phyloP scores from a whole-genome alignment of 768 basidiomycete genomes.

The Lactarius psammicola region DNA sequence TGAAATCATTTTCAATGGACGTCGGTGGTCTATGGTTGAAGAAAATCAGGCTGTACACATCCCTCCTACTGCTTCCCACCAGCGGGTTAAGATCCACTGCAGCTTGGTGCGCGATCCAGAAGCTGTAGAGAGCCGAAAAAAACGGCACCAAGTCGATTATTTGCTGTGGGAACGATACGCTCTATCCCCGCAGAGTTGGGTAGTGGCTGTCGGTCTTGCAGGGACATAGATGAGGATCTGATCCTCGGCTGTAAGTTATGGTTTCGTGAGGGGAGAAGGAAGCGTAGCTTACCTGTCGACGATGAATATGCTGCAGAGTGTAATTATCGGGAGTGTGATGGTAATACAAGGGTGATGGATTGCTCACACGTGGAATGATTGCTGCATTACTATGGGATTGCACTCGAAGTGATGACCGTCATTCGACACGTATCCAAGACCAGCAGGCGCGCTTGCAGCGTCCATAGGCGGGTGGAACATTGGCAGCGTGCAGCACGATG shows the following conservation, averaged over 20 bases:
- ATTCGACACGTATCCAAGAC: conserved; percentile 49
- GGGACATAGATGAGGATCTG: too few relatives aligned
- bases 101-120: too few relatives aligned
- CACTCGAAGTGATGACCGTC: conserved; percentile 57
- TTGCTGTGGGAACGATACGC: too few relatives aligned
- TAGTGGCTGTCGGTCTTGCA: too few relatives aligned
- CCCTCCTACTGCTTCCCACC: conserved; percentile 38
- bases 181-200: too few relatives aligned
- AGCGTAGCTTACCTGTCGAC: conserved; percentile 42
- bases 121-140: too few relatives aligned
- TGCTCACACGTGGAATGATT: too few relatives aligned
- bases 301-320: conserved; percentile 46
- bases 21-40: conserved; percentile 37
- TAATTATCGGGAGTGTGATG: not conserved
- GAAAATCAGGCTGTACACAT: conserved; percentile 56
- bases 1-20: conserved; percentile 46
- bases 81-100: conserved; percentile 28
- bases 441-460: conserved; percentile 33
- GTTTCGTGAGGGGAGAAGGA: not conserved
- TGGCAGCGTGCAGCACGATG: conserved; percentile 53
- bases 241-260: conserved; percentile 1
- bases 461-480: conserved; percentile 47
- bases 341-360: not conserved
- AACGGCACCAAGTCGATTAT: too few relatives aligned
- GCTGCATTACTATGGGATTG: conserved; percentile 50